Evolutionary conservation across 2,329 filamentous ascomycete species (phyloP), one percentile per base, ranked within the genome.

Genomic region (Talaromyces islandicus): DNA sequence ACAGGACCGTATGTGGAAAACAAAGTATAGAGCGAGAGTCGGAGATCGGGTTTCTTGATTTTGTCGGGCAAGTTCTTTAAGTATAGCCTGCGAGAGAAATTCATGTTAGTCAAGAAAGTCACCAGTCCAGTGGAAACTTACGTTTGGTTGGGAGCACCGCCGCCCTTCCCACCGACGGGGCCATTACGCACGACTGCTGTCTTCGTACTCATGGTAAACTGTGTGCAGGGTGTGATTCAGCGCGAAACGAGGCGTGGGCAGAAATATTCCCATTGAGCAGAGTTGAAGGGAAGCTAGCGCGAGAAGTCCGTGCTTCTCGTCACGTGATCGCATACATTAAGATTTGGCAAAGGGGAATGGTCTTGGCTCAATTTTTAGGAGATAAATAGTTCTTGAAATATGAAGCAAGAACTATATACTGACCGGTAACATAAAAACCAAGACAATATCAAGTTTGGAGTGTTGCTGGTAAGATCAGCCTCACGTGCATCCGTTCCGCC

Each of bases 1-100:
- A 99, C 89, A 0, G 91, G 87, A 46, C 94, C 94, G 72, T 96
- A 96, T 14, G 92, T 96, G 11, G 92, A 91, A 75, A 97, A 97
- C 12, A 97, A 84, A 75, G 92, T 90, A 78, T 99, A 99, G 30
- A 99, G 83, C 5, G 89, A 88, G 52, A 91, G 88, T 69, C 92
- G 88, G 48, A 99, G 78, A 73, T 97, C 92, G 63, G 85, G 81
- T 75, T 97, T 99, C 70, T 89, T 90, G 64, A 97, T 85, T 78
- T 96, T 97, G 63, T 92, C 85, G 24, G 91, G 91, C 2, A 99
- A 83, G 69, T 97, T 96, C 57, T 87, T 89, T 68, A 96, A 83
- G 73, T 97, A 99, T 64, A 99, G 84, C 10, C 91, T 95, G 69
- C 65, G 56, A 7, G 38, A 52, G 57, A 9, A 52, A 52, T 52